These are phyloP conservation scores for Lactarius psammicola DNA, from an alignment of 768 basidiomycete genomes.

Conservation along the genomic window DNA sequence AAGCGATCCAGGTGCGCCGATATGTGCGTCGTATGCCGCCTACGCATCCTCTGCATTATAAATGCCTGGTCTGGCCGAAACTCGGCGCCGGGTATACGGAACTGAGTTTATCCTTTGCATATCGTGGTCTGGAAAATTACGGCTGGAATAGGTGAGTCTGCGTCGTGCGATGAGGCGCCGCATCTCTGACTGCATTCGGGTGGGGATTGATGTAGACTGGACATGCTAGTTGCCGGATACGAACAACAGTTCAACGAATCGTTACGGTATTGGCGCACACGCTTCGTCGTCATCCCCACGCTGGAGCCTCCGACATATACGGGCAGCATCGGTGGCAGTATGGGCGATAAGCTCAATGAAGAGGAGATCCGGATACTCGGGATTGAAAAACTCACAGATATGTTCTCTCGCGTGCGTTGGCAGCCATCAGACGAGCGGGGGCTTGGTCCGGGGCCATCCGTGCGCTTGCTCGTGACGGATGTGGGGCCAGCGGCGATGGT, in stretches of 20 bases:
- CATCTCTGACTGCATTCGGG: conserved; percentile 8
- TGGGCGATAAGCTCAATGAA: conserved; percentile 73
- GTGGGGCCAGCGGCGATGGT: conserved; percentile 79
- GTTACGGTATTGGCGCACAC: conserved; percentile 89
- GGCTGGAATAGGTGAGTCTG: conserved; percentile 75
- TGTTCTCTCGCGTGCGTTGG: conserved; percentile 85
- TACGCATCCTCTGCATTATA: conserved; percentile 67
- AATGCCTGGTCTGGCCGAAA: conserved; percentile 93
- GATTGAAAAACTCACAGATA: conserved; percentile 87
- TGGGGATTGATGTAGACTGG: conserved; percentile 50
- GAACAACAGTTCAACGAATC: conserved; percentile 79
- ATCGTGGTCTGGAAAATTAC: conserved; percentile 78
- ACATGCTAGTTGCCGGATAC: conserved; percentile 83
- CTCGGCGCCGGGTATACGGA: conserved; percentile 85
- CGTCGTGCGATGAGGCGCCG: background rate
- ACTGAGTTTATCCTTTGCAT: conserved; percentile 67
- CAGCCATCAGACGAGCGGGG: conserved; percentile 54
- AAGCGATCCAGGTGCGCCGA: conserved; percentile 82
- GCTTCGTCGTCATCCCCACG: conserved; percentile 90
- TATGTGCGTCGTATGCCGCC: conserved; percentile 74
- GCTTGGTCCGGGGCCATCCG: conserved; percentile 49
- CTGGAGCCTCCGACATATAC: conserved; percentile 55
- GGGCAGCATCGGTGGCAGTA: conserved; percentile 49
- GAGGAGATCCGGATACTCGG: conserved; percentile 88
- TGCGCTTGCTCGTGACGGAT: conserved; percentile 81